phyloP scores from a whole-genome alignment of 805 yeast species.

The Barnettozyma sucrosica region DNA sequence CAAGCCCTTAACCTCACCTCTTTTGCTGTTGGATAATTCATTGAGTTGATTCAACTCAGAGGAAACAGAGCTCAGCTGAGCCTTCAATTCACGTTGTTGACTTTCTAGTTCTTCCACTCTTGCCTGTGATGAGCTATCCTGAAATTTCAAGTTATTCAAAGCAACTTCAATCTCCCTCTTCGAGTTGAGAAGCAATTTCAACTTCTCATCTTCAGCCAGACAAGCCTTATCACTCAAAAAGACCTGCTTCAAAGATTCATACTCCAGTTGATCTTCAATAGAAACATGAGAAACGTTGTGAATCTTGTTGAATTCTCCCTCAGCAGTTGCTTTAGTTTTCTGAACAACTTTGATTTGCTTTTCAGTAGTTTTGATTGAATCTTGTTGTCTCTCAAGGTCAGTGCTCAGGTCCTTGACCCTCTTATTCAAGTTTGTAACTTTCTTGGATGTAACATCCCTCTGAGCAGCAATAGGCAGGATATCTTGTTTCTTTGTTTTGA shows the following conservation, averaged over 20 bases:
- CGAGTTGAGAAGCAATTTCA: conserved; percentile 37
- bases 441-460: conserved; percentile 40
- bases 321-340: conserved; percentile 35
- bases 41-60: conserved; percentile 27
- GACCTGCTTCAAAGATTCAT: conserved; percentile 49
- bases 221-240: conserved; percentile 58
- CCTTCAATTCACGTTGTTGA: conserved; percentile 28
- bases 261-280: conserved; percentile 48
- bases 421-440: conserved; percentile 39
- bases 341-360: conserved; percentile 43
- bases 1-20: conserved; percentile 33
- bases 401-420: conserved; percentile 43
- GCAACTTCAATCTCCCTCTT: conserved; percentile 38
- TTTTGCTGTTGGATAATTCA: conserved; percentile 33
- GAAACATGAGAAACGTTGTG: conserved; percentile 36
- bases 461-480: conserved; percentile 61
- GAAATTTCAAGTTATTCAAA: conserved; percentile 31
- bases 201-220: conserved; percentile 45
- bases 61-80: conserved; percentile 19
- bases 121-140: conserved; percentile 30
- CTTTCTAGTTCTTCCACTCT: conserved; percentile 31
- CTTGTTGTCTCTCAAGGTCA: conserved; percentile 50
- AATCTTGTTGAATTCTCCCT: conserved; percentile 28
- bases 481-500: conserved; percentile 40
- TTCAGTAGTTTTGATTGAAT: conserved; percentile 35